A percentile compares a stretch with the other conserved stretches of the same genome.
phyloP scores from a whole-genome alignment of 768 basidiomycete species.

The Fibroporia radiculosa region DNA sequence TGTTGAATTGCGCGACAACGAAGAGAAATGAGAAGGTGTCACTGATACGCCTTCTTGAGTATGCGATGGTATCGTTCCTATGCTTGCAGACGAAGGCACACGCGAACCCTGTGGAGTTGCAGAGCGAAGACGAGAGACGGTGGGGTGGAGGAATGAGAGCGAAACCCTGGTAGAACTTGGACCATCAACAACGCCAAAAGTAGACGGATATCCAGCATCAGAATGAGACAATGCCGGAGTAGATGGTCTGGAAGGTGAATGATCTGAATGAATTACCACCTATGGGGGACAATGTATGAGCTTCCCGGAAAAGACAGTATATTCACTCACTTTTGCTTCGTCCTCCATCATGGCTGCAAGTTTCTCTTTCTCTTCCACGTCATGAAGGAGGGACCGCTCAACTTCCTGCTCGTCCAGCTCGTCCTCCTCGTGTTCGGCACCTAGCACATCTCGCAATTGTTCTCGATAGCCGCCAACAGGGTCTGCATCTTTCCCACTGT shows the following conservation, averaged over 20 bases:
- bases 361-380: slow-evolving; percentile 28
- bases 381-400: slow-evolving; percentile 37
- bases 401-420: slow-evolving; percentile 38
- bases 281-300: slow-evolving; percentile 18
- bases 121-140: slow-evolving; percentile 76
- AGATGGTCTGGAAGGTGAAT: slow-evolving; percentile 3
- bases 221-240: slow-evolving; percentile 13
- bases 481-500: slow-evolving; percentile 57
- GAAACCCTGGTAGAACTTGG: slow-evolving; percentile 32
- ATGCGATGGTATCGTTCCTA: slow-evolving; percentile 37
- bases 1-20: slow-evolving; percentile 64
- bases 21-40: slow-evolving; percentile 58
- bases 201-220: slow-evolving; percentile 28
- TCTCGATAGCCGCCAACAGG: slow-evolving; percentile 51
- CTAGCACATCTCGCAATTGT: slow-evolving; percentile 67
- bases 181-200: no score
- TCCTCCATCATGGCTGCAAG: slow-evolving; percentile 21
- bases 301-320: not conserved
- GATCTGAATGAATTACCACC: slow-evolving; percentile 18
- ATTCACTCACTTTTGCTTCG: slow-evolving; percentile 27
- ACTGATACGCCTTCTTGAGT: slow-evolving; percentile 40
- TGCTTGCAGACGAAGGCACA: slow-evolving; percentile 33
- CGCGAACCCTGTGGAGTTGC: slow-evolving; percentile 43
- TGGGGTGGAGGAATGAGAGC: slow-evolving; percentile 61
- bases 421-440: slow-evolving; percentile 48